Evolutionary conservation across 2,329 filamentous ascomycete genomes (phyloP).

Genomic region (Elsinoe fawcettii): DNA sequence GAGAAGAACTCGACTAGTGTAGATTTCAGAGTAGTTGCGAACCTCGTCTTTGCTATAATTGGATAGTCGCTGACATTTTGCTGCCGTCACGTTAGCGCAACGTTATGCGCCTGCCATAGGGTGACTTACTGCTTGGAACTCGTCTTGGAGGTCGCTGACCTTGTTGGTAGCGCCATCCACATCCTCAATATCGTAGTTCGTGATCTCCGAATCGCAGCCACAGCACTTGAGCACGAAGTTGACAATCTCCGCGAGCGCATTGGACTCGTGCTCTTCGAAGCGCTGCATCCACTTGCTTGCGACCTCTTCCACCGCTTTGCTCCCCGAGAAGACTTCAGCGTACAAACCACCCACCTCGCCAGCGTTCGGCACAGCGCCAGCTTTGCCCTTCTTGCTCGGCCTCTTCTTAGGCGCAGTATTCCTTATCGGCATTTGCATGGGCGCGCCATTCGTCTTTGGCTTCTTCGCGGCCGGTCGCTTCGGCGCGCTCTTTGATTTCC

Average conservation of each 20-base stretch:
- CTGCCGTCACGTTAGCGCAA: conserved; percentile 29
- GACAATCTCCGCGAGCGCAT: conserved; percentile 50
- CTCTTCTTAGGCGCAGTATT: conserved; percentile 40
- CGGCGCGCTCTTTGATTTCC: conserved; percentile 25
- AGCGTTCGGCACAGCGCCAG: conserved; percentile 45
- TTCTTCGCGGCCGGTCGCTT: conserved; percentile 43
- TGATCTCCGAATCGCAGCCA: conserved; percentile 73
- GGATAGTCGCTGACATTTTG: conserved; percentile 85
- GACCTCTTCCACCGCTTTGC: conserved; percentile 47
- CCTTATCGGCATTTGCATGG: conserved; percentile 47
- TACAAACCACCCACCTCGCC: conserved; percentile 51
- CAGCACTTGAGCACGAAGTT: conserved; percentile 60
- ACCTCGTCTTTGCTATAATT: conserved; percentile 72
- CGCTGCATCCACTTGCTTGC: conserved; percentile 50
- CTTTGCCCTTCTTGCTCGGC: conserved; percentile 43
- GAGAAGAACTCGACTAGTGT: conserved; percentile 72
- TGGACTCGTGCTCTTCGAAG: conserved; percentile 49
- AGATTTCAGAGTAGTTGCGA: conserved; percentile 68
- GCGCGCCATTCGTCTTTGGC: conserved; percentile 47
- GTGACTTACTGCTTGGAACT: conserved; percentile 65
- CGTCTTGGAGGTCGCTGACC: conserved; percentile 75
- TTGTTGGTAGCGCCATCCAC: conserved; percentile 75
- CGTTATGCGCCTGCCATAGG: conserved; percentile 14
- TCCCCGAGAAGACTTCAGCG: conserved; percentile 53
- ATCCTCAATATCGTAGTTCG: conserved; percentile 76